Base-by-base conservation (phyloP, 441 rosid species). In the Corymbia citriodora region DNA sequence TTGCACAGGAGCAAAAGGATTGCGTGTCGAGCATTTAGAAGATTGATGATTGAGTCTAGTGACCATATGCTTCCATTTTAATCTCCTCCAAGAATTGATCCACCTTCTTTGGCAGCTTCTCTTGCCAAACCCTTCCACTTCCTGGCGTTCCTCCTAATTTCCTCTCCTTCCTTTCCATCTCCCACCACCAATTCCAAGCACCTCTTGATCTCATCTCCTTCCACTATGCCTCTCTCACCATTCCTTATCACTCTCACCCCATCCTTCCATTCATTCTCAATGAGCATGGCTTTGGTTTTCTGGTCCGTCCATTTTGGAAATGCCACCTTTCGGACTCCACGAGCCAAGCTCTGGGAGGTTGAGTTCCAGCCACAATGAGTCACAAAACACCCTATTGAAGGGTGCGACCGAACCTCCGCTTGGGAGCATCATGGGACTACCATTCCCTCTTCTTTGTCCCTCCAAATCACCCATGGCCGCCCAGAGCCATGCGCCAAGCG, bases 361-460 rank as follows among this genome's bases (percentile, higher is more conserved):
- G 98, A 95, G 61, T 94, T 95, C 96, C 96, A 95, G 18, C 97
- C 97, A 21, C 97, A 94, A 33, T 95, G 96, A 11, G 96, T 93
- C 87, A 96, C 89, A 31, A 96, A 96, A 87, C 97, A 96, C 10
- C 97, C 97, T 18, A 94, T 49, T 2, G 97, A 89, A 11, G 90
- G 88, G 88, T 95, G 95, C 4, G 93, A 90, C 59, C 95, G 61
- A 25, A 96, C 97, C 91, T 92, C 93, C 21, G 94, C 90, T 91
- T 96, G 98, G 9, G 92, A 92, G 91, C 96, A 96, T 97, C 98
- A 96, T 27, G 29, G 31, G 68, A 61, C 68, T 61, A 61, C 3
- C 68, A 61, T 61, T 27, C 11, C 68, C 68, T 61, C 65, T 59
- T 59, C 65, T 59, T 59, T 59, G 65, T 25, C 15, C 65, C 65